phyloP scores from a whole-genome alignment of 2,329 filamentous ascomycete genomes.

The Didymella segeticola region DNA sequence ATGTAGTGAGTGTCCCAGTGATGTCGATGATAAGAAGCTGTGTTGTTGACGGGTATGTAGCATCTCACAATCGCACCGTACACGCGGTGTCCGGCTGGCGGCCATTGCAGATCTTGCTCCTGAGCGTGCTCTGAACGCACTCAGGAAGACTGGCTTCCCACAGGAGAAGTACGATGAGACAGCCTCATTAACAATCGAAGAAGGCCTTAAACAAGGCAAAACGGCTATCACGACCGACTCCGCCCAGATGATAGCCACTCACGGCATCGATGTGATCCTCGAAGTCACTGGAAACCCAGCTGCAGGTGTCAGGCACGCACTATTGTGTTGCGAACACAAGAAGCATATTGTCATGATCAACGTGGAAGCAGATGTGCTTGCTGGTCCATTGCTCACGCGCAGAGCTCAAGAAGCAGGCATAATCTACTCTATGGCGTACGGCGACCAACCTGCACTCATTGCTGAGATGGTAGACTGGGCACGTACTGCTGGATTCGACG shows the following conservation, averaged over 20 bases:
- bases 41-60: conserved; percentile 16
- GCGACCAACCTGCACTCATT: conserved; percentile 56
- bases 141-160: conserved; percentile 53
- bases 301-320: conserved; percentile 53
- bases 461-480: conserved; percentile 55
- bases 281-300: conserved; percentile 55
- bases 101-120: conserved; percentile 54
- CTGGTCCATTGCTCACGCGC: conserved; percentile 51
- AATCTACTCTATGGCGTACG: conserved; percentile 58
- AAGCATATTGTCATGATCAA: conserved; percentile 60
- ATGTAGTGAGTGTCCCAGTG: conserved; percentile 48
- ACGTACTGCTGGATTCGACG: conserved; percentile 53
- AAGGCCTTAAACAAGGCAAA: conserved; percentile 52
- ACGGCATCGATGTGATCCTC: conserved; percentile 54
- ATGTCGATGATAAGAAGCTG: too few relatives aligned
- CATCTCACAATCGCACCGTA: conserved; percentile 55
- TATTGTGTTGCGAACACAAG: conserved; percentile 55
- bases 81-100: conserved; percentile 52
- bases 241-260: conserved; percentile 51
- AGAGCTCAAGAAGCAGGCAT: conserved; percentile 55
- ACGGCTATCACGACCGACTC: conserved; percentile 55
- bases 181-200: conserved; percentile 28
- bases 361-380: conserved; percentile 55
- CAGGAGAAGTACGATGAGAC: conserved; percentile 49
- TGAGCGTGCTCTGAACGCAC: conserved; percentile 50